A percentile compares a stretch with the other conserved stretches of the same genome.
Evolutionary conservation across 345 rosid genomes (phyloP).

Genomic region (Hypericum perforatum): DNA sequence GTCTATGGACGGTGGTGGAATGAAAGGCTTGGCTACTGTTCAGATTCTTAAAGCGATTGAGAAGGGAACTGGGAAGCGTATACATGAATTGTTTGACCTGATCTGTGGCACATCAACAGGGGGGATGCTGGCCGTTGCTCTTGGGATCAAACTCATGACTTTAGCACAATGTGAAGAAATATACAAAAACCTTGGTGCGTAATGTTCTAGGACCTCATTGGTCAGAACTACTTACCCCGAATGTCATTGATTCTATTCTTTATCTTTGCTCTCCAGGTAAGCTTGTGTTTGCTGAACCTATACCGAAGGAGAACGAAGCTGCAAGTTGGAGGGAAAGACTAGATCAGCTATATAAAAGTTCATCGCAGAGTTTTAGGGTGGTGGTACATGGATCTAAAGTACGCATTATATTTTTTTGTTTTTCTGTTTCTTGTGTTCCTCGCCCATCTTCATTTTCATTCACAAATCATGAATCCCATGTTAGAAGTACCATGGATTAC

Average conservation of each 20-base stretch:
- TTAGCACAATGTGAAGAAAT: slow-evolving; percentile 88
- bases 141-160: slow-evolving; percentile 85
- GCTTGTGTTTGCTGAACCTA: slow-evolving; percentile 95
- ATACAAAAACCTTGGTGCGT: slow-evolving; percentile 91
- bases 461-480: too few species aligned
- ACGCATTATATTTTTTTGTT: slow-evolving; percentile 14
- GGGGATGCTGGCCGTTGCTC: slow-evolving; percentile 98
- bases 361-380: slow-evolving; percentile 97
- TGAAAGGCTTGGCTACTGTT: slow-evolving; percentile 98
- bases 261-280: slow-evolving; percentile 47
- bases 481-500: too few species aligned
- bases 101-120: slow-evolving; percentile 98
- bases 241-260: slow-evolving; percentile 9
- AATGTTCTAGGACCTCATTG: slow-evolving; percentile 3
- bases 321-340: slow-evolving; percentile 98
- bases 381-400: slow-evolving; percentile 99
- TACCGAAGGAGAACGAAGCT: slow-evolving; percentile 91
- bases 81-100: slow-evolving; percentile 95
- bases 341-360: slow-evolving; percentile 95
- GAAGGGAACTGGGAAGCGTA: slow-evolving; percentile 87
- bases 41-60: slow-evolving; percentile 96
- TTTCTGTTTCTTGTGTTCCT: not conserved
- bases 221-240: slow-evolving; percentile 6
- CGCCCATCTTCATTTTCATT: too few species aligned
- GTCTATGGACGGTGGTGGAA: slow-evolving; percentile 99